phyloP scores from a whole-genome alignment of 2,329 filamentous ascomycete species.

The Exophiala bonariae region DNA sequence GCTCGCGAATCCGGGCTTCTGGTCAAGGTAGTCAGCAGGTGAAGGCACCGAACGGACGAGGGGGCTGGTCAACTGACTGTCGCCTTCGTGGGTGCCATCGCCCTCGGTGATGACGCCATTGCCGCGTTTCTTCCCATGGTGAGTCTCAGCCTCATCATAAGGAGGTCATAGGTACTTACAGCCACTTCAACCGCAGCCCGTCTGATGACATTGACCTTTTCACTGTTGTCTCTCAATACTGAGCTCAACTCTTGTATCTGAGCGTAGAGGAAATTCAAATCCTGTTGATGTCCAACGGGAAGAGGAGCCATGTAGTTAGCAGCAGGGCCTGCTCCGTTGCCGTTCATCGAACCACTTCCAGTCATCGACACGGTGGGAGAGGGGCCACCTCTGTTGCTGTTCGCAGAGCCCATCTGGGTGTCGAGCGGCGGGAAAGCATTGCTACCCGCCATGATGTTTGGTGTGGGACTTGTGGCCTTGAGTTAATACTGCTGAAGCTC shows the following conservation, averaged over 20 bases:
- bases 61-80: constrained; percentile 20
- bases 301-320: constrained; percentile 27
- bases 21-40: constrained; percentile 6
- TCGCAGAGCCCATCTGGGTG: constrained; percentile 13
- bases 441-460: constrained; percentile 7
- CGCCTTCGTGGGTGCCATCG: constrained; percentile 17
- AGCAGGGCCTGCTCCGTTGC: constrained; percentile 21
- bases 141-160: constrained; percentile 6
- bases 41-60: neutral
- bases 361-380: constrained; percentile 17
- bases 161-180: constrained; percentile 33
- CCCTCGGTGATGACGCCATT: constrained; percentile 33
- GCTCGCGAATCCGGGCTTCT: constrained; percentile 50
- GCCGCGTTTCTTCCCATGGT: constrained; percentile 41
- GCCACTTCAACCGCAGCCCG: constrained; percentile 50
- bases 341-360: constrained; percentile 20
- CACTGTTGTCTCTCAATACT: constrained; percentile 50
- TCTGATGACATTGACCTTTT: constrained; percentile 51
- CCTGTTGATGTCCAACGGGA: constrained; percentile 51
- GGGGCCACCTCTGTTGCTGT: constrained; percentile 7
- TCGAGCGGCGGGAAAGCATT: constrained; percentile 27
- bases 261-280: constrained; percentile 51
- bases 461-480: neutral
- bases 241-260: constrained; percentile 52
- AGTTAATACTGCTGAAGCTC: too few relatives aligned